Percentiles rank a stretch among this genome's conserved stretches.
Conservation (phyloP, 495 filamentous ascomycete genomes). For the Saxophila tyrrhenica region DNA sequence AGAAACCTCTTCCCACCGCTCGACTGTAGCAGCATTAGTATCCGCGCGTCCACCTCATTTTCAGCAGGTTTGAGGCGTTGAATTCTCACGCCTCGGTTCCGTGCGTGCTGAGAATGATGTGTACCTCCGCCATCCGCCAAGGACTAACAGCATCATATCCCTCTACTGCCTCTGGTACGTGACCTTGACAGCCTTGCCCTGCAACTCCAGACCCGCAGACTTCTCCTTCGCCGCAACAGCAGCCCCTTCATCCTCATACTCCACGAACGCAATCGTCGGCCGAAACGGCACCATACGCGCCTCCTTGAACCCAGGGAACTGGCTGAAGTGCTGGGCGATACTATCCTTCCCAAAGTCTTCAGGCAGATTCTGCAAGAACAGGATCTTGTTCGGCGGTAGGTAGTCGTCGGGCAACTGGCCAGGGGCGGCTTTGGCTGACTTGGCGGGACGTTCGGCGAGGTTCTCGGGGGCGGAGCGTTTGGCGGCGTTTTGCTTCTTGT, state of each 20-base stretch:
- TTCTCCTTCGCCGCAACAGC: constrained; percentile 91
- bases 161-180: constrained; percentile 72
- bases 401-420: constrained; percentile 91
- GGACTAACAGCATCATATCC: neutral
- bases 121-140: too few relatives aligned
- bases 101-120: too few relatives aligned
- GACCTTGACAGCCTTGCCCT: constrained; percentile 47
- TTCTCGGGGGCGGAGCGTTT: constrained; percentile 55
- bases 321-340: constrained; percentile 69
- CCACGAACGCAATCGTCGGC: constrained; percentile 87
- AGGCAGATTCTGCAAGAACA: constrained; percentile 91
- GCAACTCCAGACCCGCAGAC: constrained; percentile 75
- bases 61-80: too few relatives aligned
- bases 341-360: constrained; percentile 73
- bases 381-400: constrained; percentile 89
- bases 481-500: constrained; percentile 71
- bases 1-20: neutral
- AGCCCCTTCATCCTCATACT: constrained; percentile 81
- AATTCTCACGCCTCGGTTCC: too few relatives aligned
- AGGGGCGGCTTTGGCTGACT: constrained; percentile 59
- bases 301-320: constrained; percentile 91
- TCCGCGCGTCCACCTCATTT: too few relatives aligned
- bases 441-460: constrained; percentile 39
- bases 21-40: too few relatives aligned
- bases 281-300: constrained; percentile 79